These are phyloP conservation scores for Alliaria petiolata DNA, from an alignment of 345 rosid genomes.

Conservation along the genomic window DNA sequence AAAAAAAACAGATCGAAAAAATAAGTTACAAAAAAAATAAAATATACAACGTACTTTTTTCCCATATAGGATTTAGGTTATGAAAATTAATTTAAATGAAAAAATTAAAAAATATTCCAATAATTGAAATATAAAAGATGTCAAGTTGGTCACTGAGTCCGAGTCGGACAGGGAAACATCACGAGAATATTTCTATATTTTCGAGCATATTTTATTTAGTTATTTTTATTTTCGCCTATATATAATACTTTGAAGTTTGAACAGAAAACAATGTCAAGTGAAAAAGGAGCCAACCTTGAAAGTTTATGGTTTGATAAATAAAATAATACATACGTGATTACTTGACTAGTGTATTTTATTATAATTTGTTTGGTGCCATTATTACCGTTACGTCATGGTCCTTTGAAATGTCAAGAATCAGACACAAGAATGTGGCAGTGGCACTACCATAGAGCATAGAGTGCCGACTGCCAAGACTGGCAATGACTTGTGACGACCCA, in stretches of 20 bases:
- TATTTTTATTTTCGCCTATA: neutral
- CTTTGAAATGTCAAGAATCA: constrained; percentile 15
- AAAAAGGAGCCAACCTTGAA: neutral
- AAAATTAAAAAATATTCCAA: too few species aligned
- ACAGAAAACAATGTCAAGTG: neutral
- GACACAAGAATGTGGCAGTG: neutral
- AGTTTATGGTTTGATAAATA: neutral
- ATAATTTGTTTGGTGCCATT: neutral
- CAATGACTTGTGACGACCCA: constrained; percentile 10
- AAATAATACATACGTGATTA: neutral
- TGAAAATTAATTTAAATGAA: too few species aligned
- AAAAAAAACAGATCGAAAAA: too few species aligned
- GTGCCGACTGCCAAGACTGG: neutral
- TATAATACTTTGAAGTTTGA: neutral
- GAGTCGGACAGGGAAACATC: neutral
- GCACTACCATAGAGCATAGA: neutral
- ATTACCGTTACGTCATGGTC: neutral
- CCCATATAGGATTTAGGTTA: too few species aligned
- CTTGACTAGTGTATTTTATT: neutral
- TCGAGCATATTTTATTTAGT: neutral
- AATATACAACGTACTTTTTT: too few species aligned
- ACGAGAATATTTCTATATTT: neutral
- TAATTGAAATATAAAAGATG: neutral
- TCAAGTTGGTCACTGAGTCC: neutral
- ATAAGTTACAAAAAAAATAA: too few species aligned